Evolutionary conservation across 78 protist species (phyloP).

Genomic region (Planoprotostelium fungivorum): DNA sequence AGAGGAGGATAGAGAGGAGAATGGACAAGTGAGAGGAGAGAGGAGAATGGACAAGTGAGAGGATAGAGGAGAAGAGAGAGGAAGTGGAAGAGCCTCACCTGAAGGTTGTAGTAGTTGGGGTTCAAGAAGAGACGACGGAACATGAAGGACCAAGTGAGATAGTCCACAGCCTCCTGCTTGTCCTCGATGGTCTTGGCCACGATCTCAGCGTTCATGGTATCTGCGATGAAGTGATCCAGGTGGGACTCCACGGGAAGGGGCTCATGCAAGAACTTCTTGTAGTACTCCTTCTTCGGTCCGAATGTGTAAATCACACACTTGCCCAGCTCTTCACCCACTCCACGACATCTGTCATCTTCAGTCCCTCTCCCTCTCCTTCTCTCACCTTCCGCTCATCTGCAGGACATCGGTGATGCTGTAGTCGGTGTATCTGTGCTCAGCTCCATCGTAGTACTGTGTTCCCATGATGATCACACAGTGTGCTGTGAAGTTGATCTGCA

Average conservation of each 20-base stretch:
- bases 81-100: slow-evolving; percentile 22
- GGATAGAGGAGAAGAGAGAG: slow-evolving; percentile 38
- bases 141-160: slow-evolving; percentile 95
- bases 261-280: slow-evolving; percentile 93
- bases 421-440: slow-evolving; percentile 76
- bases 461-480: slow-evolving; percentile 98
- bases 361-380: no score
- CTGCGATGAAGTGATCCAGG: slow-evolving; percentile 79
- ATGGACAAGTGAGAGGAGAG: not conserved
- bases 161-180: slow-evolving; percentile 86
- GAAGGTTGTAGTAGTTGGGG: slow-evolving; percentile 93
- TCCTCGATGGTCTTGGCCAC: slow-evolving; percentile 61
- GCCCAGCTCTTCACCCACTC: slow-evolving; percentile 94
- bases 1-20: not conserved
- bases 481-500: slow-evolving; percentile 95
- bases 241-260: slow-evolving; percentile 98
- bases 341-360: no score
- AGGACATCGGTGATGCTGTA: slow-evolving; percentile 95
- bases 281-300: slow-evolving; percentile 92
- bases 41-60: not conserved
- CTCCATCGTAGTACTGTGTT: slow-evolving; percentile 78
- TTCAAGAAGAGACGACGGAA: slow-evolving; percentile 89
- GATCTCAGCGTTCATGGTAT: slow-evolving; percentile 75
- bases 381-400: slow-evolving; percentile 99
- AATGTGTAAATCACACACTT: slow-evolving; percentile 83